Evolutionary conservation across 139 green algal genomes (phyloP), one percentile per base, ranked within the genome.

Genomic region (Edaphochlamys debaryana): DNA sequence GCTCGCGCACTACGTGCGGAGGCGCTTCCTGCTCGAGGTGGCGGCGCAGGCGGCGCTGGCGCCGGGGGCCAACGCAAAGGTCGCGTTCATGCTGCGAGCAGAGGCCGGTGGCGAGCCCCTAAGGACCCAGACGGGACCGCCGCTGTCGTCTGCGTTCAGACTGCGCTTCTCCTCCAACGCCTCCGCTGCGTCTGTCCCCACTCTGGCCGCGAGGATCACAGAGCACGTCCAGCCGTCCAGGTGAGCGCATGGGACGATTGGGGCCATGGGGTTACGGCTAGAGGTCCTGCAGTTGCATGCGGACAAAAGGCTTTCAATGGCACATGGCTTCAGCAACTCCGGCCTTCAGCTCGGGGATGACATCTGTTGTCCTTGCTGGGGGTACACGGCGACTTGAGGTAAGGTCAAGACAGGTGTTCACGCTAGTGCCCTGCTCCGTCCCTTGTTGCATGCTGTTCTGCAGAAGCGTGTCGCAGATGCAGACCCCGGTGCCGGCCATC

Each of bases 61-160:
- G 70, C 70, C 70, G 4, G 50, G 40, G 34, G 4, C 9, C 32
- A 50, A 66, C 25, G 34, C 70, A 8, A 20, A 34, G 4, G 50
- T 79, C 7, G 70, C 50, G 32, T 79, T 42, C 70, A 79, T 66
- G 70, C 52, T 79, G 52, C 32, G 34, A 2, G 30, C 70, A 0
- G 70, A 66, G 48, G 48, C 48, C 6, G 50, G 30, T 11, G 48
- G 30, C 32, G 70, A 7, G 50, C 9, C 48, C 3, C 29, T 1
- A 27, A 66, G 50, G 20, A 20, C 36, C 6, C 70, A 17, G 17
- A 36, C 32, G 25, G 19, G 50, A 3, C 48, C 32, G 70, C 50
- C 62, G 50, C 50, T 38, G 34, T 22, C 41, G 50, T 30, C 48
- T 0, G 48, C 29, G 48, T 77, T 45, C 29, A 42, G 69, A 45